Evolutionary conservation across 805 yeast species (phyloP).

Genomic region (Kluyveromyces lactis): DNA sequence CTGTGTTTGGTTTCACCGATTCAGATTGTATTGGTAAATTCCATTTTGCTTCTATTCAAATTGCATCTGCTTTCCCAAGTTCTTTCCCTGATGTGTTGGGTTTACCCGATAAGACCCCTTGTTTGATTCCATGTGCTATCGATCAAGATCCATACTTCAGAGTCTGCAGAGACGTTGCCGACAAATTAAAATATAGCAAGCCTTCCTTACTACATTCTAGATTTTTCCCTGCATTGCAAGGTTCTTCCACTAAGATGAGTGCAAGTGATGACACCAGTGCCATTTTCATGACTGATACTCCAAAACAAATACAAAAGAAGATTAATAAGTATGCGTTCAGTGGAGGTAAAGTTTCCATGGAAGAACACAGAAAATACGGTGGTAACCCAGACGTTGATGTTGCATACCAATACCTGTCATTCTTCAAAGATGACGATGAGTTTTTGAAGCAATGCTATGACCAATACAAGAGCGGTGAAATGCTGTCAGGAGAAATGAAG

Average conservation of each 20-base stretch:
- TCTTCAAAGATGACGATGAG: slow-evolving; percentile 84
- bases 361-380: slow-evolving; percentile 84
- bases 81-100: slow-evolving; percentile 93
- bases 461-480: slow-evolving; percentile 68
- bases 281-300: slow-evolving; percentile 90
- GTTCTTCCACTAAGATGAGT: slow-evolving; percentile 93
- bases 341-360: slow-evolving; percentile 83
- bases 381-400: slow-evolving; percentile 96
- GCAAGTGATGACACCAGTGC: slow-evolving; percentile 89
- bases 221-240: slow-evolving; percentile 97
- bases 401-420: slow-evolving; percentile 84
- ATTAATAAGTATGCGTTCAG: slow-evolving; percentile 94
- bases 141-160: slow-evolving; percentile 98
- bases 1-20: slow-evolving; percentile 94
- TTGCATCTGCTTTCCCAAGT: slow-evolving; percentile 91
- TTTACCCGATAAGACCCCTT: slow-evolving; percentile 81
- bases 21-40: slow-evolving; percentile 90
- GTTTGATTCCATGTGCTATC: slow-evolving; percentile 97
- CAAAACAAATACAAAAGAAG: slow-evolving; percentile 86
- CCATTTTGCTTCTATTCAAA: slow-evolving; percentile 94
- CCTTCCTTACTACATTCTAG: slow-evolving; percentile 90
- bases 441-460: slow-evolving; percentile 54
- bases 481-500: slow-evolving; percentile 91
- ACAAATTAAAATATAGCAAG: slow-evolving; percentile 79
- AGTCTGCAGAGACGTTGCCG: slow-evolving; percentile 96